Conservation (phyloP, 805 yeast genomes). For the Maudiozyma bulderi region DNA sequence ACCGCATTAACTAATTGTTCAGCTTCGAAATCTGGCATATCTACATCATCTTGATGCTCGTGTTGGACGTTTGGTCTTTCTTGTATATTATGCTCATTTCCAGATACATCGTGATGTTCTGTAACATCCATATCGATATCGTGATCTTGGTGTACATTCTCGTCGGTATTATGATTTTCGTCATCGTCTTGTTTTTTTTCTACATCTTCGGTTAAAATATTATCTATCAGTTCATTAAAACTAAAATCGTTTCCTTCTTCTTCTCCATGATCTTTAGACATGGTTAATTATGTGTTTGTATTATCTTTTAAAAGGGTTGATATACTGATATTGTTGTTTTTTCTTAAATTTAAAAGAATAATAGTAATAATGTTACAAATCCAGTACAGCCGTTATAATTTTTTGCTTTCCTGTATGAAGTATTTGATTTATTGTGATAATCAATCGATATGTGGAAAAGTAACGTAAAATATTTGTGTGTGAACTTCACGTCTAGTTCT, state of each 20-base stretch:
- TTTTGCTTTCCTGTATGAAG: neutral
- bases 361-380: neutral
- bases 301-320: no score
- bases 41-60: conserved; percentile 7
- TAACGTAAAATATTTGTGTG: no score
- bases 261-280: conserved; percentile 17
- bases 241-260: conserved; percentile 15
- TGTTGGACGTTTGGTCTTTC: neutral
- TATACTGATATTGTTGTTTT: no score
- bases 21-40: conserved; percentile 23
- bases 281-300: neutral
- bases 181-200: neutral
- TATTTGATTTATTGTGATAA: no score
- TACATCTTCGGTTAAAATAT: conserved; percentile 12
- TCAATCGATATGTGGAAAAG: no score
- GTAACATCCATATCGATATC: neutral
- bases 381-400: neutral
- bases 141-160: neutral
- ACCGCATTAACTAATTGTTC: conserved; percentile 32
- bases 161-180: neutral
- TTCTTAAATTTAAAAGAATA: neutral
- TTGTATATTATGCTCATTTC: no score
- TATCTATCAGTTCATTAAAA: conserved; percentile 27
- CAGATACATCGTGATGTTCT: neutral
- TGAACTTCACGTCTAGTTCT: no score